Percentiles rank a stretch among this genome's conserved stretches.
phyloP scores from a whole-genome alignment of 768 basidiomycete genomes.

The Gymnopilus junonius region DNA sequence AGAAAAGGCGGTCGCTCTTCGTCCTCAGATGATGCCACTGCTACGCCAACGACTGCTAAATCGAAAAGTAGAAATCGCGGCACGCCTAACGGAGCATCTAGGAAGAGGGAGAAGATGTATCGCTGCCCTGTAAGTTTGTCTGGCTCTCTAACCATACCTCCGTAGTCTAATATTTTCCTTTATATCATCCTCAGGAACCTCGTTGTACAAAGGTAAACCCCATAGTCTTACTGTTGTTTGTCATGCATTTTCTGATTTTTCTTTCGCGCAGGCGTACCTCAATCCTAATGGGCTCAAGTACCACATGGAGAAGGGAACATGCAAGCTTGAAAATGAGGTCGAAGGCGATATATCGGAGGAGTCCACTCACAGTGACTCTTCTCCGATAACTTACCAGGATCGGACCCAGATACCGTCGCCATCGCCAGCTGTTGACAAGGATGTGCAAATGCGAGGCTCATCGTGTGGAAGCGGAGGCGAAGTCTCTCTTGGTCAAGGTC shows the following conservation, averaged over 20 bases:
- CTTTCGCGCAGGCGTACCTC: conserved; percentile 50
- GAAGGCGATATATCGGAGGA: background rate
- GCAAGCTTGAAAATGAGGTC: conserved; percentile 42
- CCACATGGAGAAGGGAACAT: conserved; percentile 69
- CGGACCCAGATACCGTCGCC: no score
- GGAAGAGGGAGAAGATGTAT: conserved; percentile 47
- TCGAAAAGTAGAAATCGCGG: background rate
- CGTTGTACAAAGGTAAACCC: conserved; percentile 60
- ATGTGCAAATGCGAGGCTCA: background rate
- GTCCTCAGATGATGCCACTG: background rate
- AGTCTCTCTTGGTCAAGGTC: background rate
- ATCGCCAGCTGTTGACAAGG: background rate
- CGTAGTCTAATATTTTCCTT: background rate
- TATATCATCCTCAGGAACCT: conserved; percentile 31
- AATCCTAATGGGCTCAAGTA: conserved; percentile 73
- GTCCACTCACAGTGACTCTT: background rate
- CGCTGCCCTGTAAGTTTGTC: conserved; percentile 52
- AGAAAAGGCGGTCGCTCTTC: background rate
- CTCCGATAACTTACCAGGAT: no score
- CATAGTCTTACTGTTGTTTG: background rate
- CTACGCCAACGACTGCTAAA: background rate
- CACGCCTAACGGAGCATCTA: background rate
- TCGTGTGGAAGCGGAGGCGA: background rate
- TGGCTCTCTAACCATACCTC: background rate
- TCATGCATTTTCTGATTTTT: background rate